Conservation (phyloP, 2,329 filamentous ascomycete genomes). For the Phialophora macrospora region DNA sequence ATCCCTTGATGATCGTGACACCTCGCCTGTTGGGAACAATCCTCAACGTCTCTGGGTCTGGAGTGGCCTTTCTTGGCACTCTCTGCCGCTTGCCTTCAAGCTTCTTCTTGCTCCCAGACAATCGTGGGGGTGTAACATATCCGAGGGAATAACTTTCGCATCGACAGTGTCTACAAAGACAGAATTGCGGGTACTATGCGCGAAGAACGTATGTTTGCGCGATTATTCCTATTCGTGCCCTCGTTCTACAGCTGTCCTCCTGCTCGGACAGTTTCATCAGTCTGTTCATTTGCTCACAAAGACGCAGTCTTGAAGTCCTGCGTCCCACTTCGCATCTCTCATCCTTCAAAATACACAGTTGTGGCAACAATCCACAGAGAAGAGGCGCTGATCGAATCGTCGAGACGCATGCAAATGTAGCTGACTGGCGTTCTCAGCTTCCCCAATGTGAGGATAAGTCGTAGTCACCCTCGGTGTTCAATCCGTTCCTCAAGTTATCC, state of each 20-base stretch:
- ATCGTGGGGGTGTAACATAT: too few relatives aligned
- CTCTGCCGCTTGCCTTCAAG: neutral
- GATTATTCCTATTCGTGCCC: neutral
- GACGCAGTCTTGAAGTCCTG: neutral
- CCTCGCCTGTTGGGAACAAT: too few relatives aligned
- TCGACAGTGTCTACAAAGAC: neutral
- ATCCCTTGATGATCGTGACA: too few relatives aligned
- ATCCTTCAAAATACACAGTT: neutral
- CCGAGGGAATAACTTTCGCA: neutral
- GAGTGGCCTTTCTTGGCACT: neutral
- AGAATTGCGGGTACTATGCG: neutral
- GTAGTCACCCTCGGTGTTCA: neutral
- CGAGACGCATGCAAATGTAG: neutral
- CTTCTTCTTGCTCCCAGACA: neutral
- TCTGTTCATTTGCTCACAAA: neutral
- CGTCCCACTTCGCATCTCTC: neutral
- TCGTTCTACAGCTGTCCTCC: neutral
- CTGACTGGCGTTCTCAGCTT: neutral
- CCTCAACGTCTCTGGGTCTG: too few relatives aligned
- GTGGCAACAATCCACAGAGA: neutral
- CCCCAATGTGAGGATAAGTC: neutral
- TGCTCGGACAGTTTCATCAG: neutral
- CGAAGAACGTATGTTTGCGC: neutral
- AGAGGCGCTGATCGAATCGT: neutral
- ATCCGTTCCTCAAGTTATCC: neutral